Conservation (phyloP, 495 filamentous ascomycete species). For the Penicillium crystallinum region DNA sequence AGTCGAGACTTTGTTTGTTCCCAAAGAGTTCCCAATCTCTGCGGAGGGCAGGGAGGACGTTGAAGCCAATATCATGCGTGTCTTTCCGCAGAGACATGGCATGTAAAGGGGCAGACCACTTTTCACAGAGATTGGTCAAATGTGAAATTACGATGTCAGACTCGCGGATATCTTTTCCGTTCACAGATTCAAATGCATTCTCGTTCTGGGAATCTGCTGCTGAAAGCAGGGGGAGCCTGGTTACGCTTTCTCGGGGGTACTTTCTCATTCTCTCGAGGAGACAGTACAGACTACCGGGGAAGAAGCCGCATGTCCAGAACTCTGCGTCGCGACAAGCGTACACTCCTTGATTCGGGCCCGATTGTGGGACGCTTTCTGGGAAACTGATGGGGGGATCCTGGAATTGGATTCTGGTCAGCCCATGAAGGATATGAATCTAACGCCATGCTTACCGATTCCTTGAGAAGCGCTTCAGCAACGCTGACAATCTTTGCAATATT, state of each 20-base stretch:
- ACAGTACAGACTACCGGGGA: conserved; percentile 23
- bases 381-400: conserved; percentile 18
- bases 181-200: conserved; percentile 9
- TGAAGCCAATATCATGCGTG: conserved; percentile 45
- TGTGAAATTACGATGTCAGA: too few species aligned
- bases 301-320: conserved; percentile 44
- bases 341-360: conserved; percentile 13
- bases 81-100: conserved; percentile 26
- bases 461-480: not conserved
- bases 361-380: conserved; percentile 28
- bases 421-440: too few species aligned
- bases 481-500: not conserved
- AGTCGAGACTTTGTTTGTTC: conserved; percentile 20
- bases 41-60: conserved; percentile 28
- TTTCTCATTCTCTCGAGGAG: too few species aligned
- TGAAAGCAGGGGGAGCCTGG: too few species aligned
- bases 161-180: too few species aligned
- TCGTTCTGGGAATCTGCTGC: too few species aligned
- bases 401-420: too few species aligned
- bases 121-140: too few species aligned
- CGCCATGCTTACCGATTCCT: not conserved
- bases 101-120: conserved; percentile 15
- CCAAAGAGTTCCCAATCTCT: conserved; percentile 30
- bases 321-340: conserved; percentile 33
- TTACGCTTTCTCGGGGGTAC: too few species aligned